Evolutionary conservation across 345 rosid genomes (phyloP).

Genomic region (Balakata baccata): DNA sequence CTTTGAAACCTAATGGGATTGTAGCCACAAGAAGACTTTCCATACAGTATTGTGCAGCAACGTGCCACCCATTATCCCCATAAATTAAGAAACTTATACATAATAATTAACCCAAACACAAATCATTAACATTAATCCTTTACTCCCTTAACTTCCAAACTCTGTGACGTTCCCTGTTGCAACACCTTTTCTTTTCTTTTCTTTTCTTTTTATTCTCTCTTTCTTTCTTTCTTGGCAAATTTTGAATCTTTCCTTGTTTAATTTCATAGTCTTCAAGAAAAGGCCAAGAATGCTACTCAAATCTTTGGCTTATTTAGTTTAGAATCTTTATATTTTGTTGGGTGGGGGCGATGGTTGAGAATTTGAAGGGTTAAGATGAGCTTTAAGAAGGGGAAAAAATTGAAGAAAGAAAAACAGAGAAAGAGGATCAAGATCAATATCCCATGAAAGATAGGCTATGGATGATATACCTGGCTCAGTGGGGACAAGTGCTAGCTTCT

Average conservation of each 20-base stretch:
- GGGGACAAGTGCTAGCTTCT: slow-evolving; percentile 71
- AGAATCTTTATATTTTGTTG: not conserved
- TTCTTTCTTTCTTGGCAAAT: not conserved
- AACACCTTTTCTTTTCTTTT: too few species aligned
- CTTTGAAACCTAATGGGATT: not conserved
- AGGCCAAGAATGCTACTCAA: not conserved
- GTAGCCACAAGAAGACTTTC: not conserved
- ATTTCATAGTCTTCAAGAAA: not conserved
- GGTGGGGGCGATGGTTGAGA: slow-evolving; percentile 1
- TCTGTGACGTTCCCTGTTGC: not conserved
- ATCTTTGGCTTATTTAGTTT: not conserved
- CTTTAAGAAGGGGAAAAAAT: not conserved
- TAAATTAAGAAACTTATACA: not conserved
- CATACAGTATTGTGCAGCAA: not conserved
- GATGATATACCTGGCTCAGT: slow-evolving; percentile 67
- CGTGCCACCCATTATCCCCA: slow-evolving; percentile 11
- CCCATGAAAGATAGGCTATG: slow-evolving; percentile 36
- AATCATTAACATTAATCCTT: not conserved
- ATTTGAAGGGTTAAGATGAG: slow-evolving; percentile 16
- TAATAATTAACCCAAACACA: slow-evolving; percentile 2
- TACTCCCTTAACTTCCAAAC: not conserved
- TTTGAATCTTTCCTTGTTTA: not conserved
- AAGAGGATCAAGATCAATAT: not conserved
- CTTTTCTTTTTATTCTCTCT: not conserved
- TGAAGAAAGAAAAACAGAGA: not conserved